phyloP scores from a whole-genome alignment of 1,139 yeast species.

The Pichia sp. region DNA sequence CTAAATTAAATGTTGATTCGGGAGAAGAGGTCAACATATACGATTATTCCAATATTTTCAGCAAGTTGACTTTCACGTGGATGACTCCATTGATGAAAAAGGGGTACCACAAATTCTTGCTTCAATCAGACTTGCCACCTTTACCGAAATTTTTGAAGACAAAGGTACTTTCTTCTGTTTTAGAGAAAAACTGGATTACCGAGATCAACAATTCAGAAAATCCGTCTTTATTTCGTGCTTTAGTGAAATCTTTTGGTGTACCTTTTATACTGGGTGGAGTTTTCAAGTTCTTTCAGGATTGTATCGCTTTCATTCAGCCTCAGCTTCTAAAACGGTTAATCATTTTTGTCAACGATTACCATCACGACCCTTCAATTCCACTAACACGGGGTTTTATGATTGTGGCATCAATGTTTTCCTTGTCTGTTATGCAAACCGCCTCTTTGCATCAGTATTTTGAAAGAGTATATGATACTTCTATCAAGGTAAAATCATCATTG shows the following conservation, averaged over 20 bases:
- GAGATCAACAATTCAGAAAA: constrained; percentile 38
- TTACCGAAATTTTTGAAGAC: constrained; percentile 67
- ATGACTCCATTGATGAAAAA: constrained; percentile 85
- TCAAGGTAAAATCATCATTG: constrained; percentile 79
- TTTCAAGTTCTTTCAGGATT: constrained; percentile 78
- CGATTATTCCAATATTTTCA: constrained; percentile 78
- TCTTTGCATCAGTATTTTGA: constrained; percentile 91
- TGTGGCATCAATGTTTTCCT: constrained; percentile 77
- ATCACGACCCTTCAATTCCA: constrained; percentile 47
- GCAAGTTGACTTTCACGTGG: constrained; percentile 83
- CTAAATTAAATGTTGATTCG: constrained; percentile 37
- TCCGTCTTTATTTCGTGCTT: constrained; percentile 67
- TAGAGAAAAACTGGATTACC: constrained; percentile 60
- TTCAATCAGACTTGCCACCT: constrained; percentile 76
- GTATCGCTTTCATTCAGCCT: constrained; percentile 83
- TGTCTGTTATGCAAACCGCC: constrained; percentile 79
- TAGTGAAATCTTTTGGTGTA: constrained; percentile 66
- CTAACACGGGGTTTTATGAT: constrained; percentile 79
- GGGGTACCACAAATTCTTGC: constrained; percentile 72
- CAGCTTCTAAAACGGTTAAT: constrained; percentile 75
- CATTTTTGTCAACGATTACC: constrained; percentile 75
- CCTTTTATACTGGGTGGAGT: constrained; percentile 67
- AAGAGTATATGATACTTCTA: constrained; percentile 83
- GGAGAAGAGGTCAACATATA: constrained; percentile 53
- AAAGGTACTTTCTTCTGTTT: constrained; percentile 43